Evolutionary conservation across 805 yeast genomes (phyloP).

Genomic region (Metschnikowia kofuensis): DNA sequence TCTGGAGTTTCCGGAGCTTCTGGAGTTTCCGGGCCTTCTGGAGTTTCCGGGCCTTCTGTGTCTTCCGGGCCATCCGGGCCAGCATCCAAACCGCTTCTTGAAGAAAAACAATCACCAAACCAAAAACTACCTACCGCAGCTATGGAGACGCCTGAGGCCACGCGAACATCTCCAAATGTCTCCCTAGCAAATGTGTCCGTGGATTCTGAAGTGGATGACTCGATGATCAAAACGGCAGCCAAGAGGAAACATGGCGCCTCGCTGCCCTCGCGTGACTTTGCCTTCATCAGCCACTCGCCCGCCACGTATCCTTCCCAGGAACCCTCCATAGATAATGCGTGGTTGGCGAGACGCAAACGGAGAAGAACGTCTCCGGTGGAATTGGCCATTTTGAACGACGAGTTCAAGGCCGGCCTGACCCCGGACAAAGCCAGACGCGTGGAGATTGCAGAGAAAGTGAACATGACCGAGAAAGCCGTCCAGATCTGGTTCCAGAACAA

Average conservation of each 20-base stretch:
- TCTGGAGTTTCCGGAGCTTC: no score
- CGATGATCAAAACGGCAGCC: constrained; percentile 14
- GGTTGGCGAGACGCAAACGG: constrained; percentile 88
- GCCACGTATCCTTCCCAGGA: constrained; percentile 81
- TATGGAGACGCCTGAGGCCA: no score
- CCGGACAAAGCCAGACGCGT: constrained; percentile 77
- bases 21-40: no score
- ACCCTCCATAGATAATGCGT: constrained; percentile 85
- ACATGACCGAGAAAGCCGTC: constrained; percentile 96
- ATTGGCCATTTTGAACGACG: constrained; percentile 73
- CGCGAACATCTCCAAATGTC: no score
- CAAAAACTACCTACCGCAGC: background rate
- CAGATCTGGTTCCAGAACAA: constrained; percentile 98
- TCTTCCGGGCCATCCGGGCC: no score
- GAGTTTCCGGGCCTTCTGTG: no score
- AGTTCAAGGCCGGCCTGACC: constrained; percentile 72
- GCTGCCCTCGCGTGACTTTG: constrained; percentile 44
- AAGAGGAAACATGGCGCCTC: constrained; percentile 25
- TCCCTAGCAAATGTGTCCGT: background rate
- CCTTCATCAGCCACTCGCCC: constrained; percentile 91
- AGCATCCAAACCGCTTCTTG: no score
- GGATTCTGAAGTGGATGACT: constrained; percentile 15
- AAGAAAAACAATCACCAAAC: background rate
- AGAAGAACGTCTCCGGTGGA: constrained; percentile 93
- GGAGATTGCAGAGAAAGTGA: constrained; percentile 75